Evolutionary conservation across 371 early-diverging fungal species (phyloP).

Genomic region (Apophysomyces sp.): DNA sequence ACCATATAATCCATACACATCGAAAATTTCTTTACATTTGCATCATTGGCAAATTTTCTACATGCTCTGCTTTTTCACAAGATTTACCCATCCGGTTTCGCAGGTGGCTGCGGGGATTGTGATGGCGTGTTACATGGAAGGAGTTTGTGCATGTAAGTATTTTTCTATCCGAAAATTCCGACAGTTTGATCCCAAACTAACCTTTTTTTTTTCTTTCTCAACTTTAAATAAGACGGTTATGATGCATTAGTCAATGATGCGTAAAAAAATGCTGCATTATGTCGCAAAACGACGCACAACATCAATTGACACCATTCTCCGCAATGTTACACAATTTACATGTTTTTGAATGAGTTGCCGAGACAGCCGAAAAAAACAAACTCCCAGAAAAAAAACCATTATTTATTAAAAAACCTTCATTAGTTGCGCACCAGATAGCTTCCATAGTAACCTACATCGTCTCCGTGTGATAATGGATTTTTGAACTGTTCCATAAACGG

Average conservation of each 20-base stretch:
- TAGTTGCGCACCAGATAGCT: no score
- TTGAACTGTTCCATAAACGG: no score
- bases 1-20: slow-evolving; percentile 18
- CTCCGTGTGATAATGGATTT: no score
- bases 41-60: slow-evolving; percentile 92
- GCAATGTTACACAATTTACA: not conserved
- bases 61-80: slow-evolving; percentile 78
- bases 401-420: no score
- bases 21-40: slow-evolving; percentile 55
- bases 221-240: slow-evolving; percentile 51
- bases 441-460: no score
- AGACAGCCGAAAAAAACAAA: not conserved
- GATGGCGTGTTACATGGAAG: slow-evolving; percentile 78
- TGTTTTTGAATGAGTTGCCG: not conserved
- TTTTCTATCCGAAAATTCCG: not conserved
- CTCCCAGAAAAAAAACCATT: no score
- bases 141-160: slow-evolving; percentile 56
- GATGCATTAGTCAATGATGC: slow-evolving; percentile 37
- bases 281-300: no score
- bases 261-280: not conserved
- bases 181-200: not conserved
- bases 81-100: slow-evolving; percentile 70
- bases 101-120: slow-evolving; percentile 75
- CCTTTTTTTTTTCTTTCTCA: not conserved
- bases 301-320: not conserved